Conservation (phyloP, 345 rosid species). For the Aurinia saxatilis region DNA sequence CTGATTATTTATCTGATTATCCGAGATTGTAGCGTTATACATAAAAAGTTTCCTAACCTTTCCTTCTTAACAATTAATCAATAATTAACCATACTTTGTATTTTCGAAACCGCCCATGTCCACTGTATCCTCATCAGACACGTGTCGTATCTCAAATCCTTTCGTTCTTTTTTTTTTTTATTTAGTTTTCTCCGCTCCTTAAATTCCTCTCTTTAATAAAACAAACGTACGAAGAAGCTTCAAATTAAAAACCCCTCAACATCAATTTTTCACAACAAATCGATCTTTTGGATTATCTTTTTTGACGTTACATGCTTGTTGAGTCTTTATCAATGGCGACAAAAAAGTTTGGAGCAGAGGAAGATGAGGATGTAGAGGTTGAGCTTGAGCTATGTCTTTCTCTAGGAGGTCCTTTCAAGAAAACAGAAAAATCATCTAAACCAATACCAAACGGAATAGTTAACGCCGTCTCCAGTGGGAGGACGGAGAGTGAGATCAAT, state of each 20-base stretch:
- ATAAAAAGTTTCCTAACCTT: constrained; percentile 21
- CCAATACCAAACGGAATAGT: background rate
- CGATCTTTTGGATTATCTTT: background rate
- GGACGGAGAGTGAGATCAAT: constrained; percentile 30
- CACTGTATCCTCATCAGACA: constrained; percentile 28
- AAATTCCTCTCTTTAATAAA: background rate
- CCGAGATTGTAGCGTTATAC: constrained; percentile 25
- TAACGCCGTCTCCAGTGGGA: background rate
- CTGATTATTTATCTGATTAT: constrained; percentile 27
- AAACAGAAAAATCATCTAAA: constrained; percentile 20
- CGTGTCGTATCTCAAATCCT: constrained; percentile 27
- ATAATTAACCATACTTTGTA: constrained; percentile 36
- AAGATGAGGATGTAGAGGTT: constrained; percentile 32
- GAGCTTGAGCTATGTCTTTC: constrained; percentile 64
- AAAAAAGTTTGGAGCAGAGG: constrained; percentile 28
- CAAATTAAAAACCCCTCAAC: too few relatives aligned
- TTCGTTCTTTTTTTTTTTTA: background rate
- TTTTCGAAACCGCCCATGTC: constrained; percentile 14
- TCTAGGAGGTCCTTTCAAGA: constrained; percentile 43
- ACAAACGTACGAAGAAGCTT: constrained; percentile 1
- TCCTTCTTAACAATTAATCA: background rate
- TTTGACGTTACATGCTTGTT: background rate
- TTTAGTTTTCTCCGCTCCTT: background rate
- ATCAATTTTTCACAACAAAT: background rate
- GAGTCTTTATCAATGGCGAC: constrained; percentile 11